A percentile compares a stretch with the other conserved stretches of the same genome.
phyloP scores from a whole-genome alignment of 495 filamentous ascomycete genomes.

The Aspergillus asperescens region DNA sequence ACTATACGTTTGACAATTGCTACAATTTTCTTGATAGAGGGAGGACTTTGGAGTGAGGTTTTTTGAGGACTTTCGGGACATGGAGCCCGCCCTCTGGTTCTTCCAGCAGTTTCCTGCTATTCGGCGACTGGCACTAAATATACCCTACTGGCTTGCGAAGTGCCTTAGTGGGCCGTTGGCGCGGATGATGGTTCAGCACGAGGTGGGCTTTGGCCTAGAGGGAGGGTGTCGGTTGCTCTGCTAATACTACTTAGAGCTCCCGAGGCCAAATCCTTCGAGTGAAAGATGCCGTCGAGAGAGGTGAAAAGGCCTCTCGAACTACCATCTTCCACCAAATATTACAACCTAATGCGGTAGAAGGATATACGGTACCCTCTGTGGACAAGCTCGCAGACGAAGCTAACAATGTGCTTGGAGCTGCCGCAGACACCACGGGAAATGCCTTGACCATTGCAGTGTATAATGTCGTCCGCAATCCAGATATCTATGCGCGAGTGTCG shows the following conservation, averaged over 20 bases:
- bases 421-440: conserved; percentile 39
- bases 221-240: background rate
- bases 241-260: conserved; percentile 6
- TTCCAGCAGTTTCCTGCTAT: conserved; percentile 24
- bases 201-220: conserved; percentile 16
- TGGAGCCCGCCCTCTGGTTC: conserved; percentile 19
- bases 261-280: conserved; percentile 16
- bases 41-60: conserved; percentile 18
- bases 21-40: conserved; percentile 20
- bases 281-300: conserved; percentile 16
- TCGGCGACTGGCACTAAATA: conserved; percentile 9
- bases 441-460: conserved; percentile 33
- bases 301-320: conserved; percentile 16
- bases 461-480: conserved; percentile 29
- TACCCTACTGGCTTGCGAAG: conserved; percentile 22
- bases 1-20: conserved; percentile 35
- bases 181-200: conserved; percentile 22
- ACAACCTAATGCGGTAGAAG: conserved; percentile 19
- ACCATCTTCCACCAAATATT: conserved; percentile 38
- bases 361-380: conserved; percentile 16
- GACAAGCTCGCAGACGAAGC: conserved; percentile 30
- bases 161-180: conserved; percentile 8
- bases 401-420: conserved; percentile 28
- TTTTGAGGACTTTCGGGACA: conserved; percentile 14
- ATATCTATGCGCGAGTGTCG: conserved; percentile 23